Conservation (phyloP, 2,329 filamentous ascomycete species). For the Penicillium nordicum region DNA sequence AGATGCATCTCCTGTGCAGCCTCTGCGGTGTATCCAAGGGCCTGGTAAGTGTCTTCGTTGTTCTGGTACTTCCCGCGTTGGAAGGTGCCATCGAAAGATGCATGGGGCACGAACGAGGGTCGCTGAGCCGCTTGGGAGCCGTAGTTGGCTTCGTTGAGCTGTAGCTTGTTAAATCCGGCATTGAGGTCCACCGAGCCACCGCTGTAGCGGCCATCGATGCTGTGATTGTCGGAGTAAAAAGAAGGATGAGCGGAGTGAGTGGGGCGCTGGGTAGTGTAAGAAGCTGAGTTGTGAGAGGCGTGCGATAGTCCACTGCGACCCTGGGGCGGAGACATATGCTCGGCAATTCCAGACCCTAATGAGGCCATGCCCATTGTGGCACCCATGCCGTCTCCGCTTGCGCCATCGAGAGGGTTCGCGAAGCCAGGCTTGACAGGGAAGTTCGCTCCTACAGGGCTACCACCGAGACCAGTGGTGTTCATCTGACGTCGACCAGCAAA, state of each 20-base stretch:
- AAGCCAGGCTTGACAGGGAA: conserved; percentile 34
- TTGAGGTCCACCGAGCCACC: conserved; percentile 31
- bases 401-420: conserved; percentile 27
- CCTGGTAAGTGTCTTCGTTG: conserved; percentile 32
- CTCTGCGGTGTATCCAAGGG: conserved; percentile 28
- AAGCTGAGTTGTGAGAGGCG: conserved; percentile 35
- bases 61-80: conserved; percentile 43
- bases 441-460: conserved; percentile 29
- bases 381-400: conserved; percentile 30
- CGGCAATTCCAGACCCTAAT: conserved; percentile 29
- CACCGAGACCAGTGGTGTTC: conserved; percentile 31
- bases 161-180: conserved; percentile 33
- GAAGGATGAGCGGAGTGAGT: conserved; percentile 38
- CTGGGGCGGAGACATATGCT: conserved; percentile 27
- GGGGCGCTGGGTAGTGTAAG: conserved; percentile 33
- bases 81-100: conserved; percentile 48
- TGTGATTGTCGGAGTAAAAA: conserved; percentile 40
- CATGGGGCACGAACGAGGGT: conserved; percentile 29
- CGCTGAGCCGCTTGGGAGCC: conserved; percentile 33
- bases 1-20: conserved; percentile 31
- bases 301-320: conserved; percentile 31
- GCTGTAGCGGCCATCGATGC: conserved; percentile 30
- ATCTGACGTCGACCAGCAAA: conserved; percentile 32
- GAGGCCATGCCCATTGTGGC: conserved; percentile 29
- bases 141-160: conserved; percentile 35